Evolutionary conservation across 2,329 filamentous ascomycete genomes (phyloP).

Genomic region (Stachybotrys chlorohalonatus): DNA sequence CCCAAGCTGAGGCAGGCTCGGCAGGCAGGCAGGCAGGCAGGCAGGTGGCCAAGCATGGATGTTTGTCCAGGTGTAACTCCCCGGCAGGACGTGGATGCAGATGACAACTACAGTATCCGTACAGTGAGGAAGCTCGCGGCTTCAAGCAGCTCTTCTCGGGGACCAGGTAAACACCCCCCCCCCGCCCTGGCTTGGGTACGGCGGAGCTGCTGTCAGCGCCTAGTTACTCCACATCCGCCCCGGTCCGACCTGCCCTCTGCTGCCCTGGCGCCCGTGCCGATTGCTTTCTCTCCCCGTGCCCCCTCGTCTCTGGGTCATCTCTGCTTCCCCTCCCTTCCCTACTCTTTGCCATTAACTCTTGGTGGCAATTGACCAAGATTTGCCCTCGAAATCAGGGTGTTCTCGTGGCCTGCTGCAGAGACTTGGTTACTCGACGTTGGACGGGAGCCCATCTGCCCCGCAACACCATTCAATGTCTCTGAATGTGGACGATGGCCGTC

Average conservation of each 20-base stretch:
- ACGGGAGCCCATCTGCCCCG: neutral
- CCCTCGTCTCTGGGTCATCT: neutral
- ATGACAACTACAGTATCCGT: no score
- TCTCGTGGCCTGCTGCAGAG: no score
- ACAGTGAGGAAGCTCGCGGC: no score
- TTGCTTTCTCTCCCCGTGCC: neutral
- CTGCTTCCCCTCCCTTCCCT: neutral
- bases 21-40: neutral
- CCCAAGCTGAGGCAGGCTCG: no score
- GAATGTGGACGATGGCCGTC: conserved; percentile 33
- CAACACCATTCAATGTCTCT: conserved; percentile 35
- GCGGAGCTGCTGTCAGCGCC: no score
- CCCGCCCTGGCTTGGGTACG: no score
- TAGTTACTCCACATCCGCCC: neutral
- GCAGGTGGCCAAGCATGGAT: neutral
- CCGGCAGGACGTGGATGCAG: no score
- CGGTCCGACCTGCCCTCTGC: neutral
- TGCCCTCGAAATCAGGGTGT: no score
- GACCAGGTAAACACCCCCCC: no score
- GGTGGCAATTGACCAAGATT: neutral
- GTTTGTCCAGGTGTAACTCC: neutral
- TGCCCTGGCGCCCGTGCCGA: neutral
- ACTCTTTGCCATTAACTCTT: conserved; percentile 7
- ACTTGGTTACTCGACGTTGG: no score
- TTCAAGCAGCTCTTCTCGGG: no score